Evolutionary conservation across 2,329 filamentous ascomycete species (phyloP), one percentile per base, ranked within the genome.

Genomic region (Phyllosticta citribraziliensis): DNA sequence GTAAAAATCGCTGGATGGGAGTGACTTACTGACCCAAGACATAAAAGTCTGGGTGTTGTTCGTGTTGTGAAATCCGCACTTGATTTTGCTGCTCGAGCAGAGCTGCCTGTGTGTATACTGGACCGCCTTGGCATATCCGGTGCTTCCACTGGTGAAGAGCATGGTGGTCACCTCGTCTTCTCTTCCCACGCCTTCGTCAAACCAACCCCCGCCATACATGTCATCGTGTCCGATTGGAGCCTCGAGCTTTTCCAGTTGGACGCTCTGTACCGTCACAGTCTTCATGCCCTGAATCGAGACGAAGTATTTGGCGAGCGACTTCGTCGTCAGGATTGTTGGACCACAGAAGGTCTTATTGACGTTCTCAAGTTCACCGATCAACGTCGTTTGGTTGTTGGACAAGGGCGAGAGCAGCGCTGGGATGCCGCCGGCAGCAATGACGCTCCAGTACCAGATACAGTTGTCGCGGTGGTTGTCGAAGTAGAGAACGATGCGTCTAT

Each of bases 121-220:
- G 0, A 83, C 81, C 0, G 79, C 80, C 66, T 83, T 84, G 3
- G 78, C 70, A 57, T 76, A 74, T 1, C 80, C 80, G 19, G 78
- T 80, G 64, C 75, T 79, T 2, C 81, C 81, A 22, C 55, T 57
- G n/a, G 60, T 62, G 19, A 62, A 62, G 5, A 62, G 14, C 14
- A 62, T 17, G 3, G 55, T 33, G 10, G 60, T 56, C 5, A 62
- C 24, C 33, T 55, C 56, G 24, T 62, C 60, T 5, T 57, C 55
- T 11, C 33, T 25, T 19, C 51, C 60, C 5, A 55, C 19, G 0
- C 20, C 56, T 24, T 62, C 60, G 6, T 62, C 60, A 11, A 57
- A 19, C 1, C 12, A 14, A 5, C 53, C 30, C 55, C 56, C 53
- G 1, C 50, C 59, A 14, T 30, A 54, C 6, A 22, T 11, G 3